Evolutionary conservation across 2,329 filamentous ascomycete genomes (phyloP).

Genomic region (Harringtonia aguacate): DNA sequence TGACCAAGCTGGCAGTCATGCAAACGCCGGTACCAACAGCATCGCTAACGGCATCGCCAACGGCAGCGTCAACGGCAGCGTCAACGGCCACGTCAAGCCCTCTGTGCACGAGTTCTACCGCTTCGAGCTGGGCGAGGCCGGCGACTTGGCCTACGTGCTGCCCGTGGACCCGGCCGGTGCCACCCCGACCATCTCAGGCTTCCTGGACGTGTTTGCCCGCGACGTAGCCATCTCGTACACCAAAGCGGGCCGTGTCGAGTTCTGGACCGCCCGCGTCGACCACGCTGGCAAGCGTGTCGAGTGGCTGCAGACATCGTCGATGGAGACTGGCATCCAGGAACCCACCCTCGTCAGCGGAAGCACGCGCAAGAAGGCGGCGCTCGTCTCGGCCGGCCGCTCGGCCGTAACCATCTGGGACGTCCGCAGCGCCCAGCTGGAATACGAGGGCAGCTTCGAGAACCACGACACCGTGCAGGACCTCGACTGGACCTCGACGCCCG

Average conservation of each 20-base stretch:
- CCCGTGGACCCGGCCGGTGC: constrained; percentile 82
- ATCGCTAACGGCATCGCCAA: constrained; percentile 7
- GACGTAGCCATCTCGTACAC: constrained; percentile 85
- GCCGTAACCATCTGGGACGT: constrained; percentile 88
- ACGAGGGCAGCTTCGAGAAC: constrained; percentile 61
- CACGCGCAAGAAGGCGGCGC: constrained; percentile 74
- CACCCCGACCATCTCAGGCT: constrained; percentile 59
- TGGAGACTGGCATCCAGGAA: constrained; percentile 65
- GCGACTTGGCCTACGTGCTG: constrained; percentile 56
- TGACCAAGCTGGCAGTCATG: no score
- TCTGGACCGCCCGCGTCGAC: constrained; percentile 75
- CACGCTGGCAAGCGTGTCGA: constrained; percentile 49
- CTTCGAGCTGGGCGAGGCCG: constrained; percentile 53
- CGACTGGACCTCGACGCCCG: constrained; percentile 88
- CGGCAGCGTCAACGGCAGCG: constrained; percentile 6
- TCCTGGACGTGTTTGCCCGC: constrained; percentile 74
- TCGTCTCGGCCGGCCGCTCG: constrained; percentile 65
- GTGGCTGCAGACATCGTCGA: constrained; percentile 72
- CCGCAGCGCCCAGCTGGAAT: constrained; percentile 69
- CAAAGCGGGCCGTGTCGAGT: constrained; percentile 60
- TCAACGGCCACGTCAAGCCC: constrained; percentile 22
- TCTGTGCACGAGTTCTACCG: constrained; percentile 56
- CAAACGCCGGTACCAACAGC: no score
- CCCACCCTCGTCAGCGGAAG: constrained; percentile 76
- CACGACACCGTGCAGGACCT: constrained; percentile 73